Conservation (phyloP, 1,139 yeast species). For the Suhomyces wounanorum region DNA sequence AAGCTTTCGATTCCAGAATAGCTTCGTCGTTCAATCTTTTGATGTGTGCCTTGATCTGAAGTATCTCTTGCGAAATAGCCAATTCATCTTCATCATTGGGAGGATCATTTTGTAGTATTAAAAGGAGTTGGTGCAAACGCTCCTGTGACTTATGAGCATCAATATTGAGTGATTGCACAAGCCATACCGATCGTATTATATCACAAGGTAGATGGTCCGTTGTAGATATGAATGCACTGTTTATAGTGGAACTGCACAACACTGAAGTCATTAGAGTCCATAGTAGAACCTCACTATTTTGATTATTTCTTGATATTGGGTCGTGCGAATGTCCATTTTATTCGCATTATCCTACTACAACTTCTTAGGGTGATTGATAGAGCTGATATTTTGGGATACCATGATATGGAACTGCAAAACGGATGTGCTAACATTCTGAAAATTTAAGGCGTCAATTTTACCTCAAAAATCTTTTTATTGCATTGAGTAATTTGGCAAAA, state of each 20-base stretch:
- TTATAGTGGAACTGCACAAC: conserved; percentile 27
- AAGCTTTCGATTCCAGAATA: conserved; percentile 35
- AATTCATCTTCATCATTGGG: conserved; percentile 5
- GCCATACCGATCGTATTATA: conserved; percentile 47
- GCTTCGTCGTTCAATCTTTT: conserved; percentile 28
- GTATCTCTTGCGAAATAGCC: conserved; percentile 14
- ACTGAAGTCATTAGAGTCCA: conserved; percentile 3
- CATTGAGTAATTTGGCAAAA: no score
- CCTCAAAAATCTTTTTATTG: no score
- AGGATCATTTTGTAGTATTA: conserved; percentile 7
- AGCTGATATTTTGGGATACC: no score
- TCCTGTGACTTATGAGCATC: conserved; percentile 24
- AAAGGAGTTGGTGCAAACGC: conserved; percentile 13
- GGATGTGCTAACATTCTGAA: no score
- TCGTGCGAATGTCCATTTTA: background rate
- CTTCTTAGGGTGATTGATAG: no score
- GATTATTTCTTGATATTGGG: background rate
- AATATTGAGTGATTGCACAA: conserved; percentile 44
- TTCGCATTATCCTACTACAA: no score
- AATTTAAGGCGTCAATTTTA: no score
- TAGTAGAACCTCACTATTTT: background rate
- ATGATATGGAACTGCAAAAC: no score
- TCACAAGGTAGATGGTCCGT: conserved; percentile 52
- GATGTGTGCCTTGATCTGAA: conserved; percentile 17
- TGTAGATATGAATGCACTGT: conserved; percentile 46